Evolutionary conservation across 345 rosid species (phyloP).

Genomic region (Stellera chamaejasme): DNA sequence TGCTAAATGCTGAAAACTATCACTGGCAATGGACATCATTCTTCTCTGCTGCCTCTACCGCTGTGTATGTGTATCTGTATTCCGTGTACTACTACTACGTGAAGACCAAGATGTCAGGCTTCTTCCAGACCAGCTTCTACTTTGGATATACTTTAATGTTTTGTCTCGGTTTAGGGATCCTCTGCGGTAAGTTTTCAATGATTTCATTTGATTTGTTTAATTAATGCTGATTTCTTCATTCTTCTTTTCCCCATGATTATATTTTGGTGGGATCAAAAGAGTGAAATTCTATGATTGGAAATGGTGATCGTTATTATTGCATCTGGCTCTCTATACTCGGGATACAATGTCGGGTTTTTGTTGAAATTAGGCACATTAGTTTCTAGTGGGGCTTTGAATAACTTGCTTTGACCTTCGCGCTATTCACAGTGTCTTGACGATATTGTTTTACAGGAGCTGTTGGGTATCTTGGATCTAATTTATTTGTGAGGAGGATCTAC

Average conservation of each 20-base stretch:
- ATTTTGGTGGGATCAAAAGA: too few species aligned
- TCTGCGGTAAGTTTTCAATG: conserved; percentile 57
- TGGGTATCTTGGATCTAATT: conserved; percentile 83
- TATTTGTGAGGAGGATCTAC: conserved; percentile 94
- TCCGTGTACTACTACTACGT: conserved; percentile 84
- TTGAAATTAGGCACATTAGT: too few species aligned
- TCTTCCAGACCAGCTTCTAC: conserved; percentile 96
- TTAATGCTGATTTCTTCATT: too few species aligned
- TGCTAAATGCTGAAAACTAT: conserved; percentile 91
- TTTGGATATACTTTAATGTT: conserved; percentile 97
- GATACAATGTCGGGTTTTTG: too few species aligned
- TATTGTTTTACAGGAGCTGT: conserved; percentile 61
- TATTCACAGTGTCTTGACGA: too few species aligned
- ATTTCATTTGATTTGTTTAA: too few species aligned
- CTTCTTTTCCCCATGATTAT: too few species aligned
- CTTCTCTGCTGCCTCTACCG: conserved; percentile 92
- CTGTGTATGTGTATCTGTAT: conserved; percentile 82
- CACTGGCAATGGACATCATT: conserved; percentile 99
- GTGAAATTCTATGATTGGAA: too few species aligned
- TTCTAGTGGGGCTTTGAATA: too few species aligned
- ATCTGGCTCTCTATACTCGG: too few species aligned
- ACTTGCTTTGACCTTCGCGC: too few species aligned
- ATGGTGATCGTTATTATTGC: too few species aligned
- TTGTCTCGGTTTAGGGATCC: conserved; percentile 89
- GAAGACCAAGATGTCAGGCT: conserved; percentile 96